Evolutionary conservation across 2,329 filamentous ascomycete genomes (phyloP), one percentile per base, ranked within the genome.

Genomic region (Clarireedia hainanense): DNA sequence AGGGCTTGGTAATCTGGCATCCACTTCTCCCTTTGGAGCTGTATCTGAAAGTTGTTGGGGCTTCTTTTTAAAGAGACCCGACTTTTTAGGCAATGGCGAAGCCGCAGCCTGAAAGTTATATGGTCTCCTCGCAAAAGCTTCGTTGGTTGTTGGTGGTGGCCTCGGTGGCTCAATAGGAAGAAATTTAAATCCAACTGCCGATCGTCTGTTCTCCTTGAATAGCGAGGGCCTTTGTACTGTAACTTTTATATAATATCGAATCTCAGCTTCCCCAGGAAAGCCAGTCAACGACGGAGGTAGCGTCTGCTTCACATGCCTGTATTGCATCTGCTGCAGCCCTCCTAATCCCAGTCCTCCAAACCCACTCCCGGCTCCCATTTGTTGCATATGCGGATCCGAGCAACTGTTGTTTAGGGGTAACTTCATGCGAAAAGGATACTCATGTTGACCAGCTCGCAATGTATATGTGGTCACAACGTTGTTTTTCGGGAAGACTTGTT

Each of bases 221-320:
- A 96, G 79, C 14, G 88, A 85, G 0, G 91, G 90, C n/a, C 91
- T 79, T 66, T 91, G 89, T 5, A 97, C 84, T 0, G 94, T 97
- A n/a, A 88, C 90, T 70, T 99, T 99, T 68, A 97, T 80, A 69
- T 89, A 99, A 72, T 99, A 99, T 63, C 85, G 81, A 58, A 97
- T 91, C 71, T 96, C 91, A 23, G 91, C 92, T 70, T 91, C 84
- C 34, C 86, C 86, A 0, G 89, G 89, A 62, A 94, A 91, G 3
- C 89, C 90, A n/a, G 81, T 88, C 53, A 97, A 75, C 4, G 91
- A 95, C 0, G 94, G 94, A 5, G 94, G 94, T 10, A 99, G 76
- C 0, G 91, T 95, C 63, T 84, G 84, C 67, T 88, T 94, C 60
- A 94, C 83, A 73, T 99, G 94, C 40, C 69, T 69, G 50, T 84